These are phyloP conservation scores for Claviceps maximensis DNA, from an alignment of 2,329 filamentous ascomycete species.

Conservation along the genomic window DNA sequence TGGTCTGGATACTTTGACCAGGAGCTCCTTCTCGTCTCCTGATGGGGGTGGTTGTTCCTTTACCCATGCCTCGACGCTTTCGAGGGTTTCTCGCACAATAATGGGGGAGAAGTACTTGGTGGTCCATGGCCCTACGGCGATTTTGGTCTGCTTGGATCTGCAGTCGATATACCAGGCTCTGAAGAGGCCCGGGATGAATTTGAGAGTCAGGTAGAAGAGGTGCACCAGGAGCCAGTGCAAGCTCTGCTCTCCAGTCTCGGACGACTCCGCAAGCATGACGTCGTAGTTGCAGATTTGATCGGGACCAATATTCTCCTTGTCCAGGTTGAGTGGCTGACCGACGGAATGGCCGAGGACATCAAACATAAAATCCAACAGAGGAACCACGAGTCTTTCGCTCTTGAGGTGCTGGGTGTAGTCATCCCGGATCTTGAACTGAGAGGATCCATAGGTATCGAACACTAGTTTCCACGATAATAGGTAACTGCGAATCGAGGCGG, in stretches of 20 bases:
- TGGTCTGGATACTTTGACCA: constrained; percentile 57
- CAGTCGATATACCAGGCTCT: constrained; percentile 77
- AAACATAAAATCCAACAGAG: constrained; percentile 67
- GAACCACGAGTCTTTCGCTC: constrained; percentile 51
- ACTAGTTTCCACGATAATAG: constrained; percentile 80
- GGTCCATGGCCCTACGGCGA: constrained; percentile 73
- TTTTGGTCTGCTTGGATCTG: constrained; percentile 65
- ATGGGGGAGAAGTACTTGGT: constrained; percentile 67
- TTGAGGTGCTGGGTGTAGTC: constrained; percentile 74
- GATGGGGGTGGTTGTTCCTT: constrained; percentile 33
- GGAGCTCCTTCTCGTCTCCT: constrained; percentile 41
- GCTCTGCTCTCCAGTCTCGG: constrained; percentile 54
- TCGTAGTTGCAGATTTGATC: constrained; percentile 44
- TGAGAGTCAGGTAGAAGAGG: constrained; percentile 71
- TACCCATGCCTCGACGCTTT: constrained; percentile 57
- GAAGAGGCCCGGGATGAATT: constrained; percentile 63
- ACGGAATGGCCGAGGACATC: constrained; percentile 71
- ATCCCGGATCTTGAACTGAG: constrained; percentile 69
- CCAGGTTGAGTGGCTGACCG: constrained; percentile 59
- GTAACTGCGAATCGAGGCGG: constrained; percentile 60
- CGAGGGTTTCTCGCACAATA: constrained; percentile 51
- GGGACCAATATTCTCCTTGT: constrained; percentile 48
- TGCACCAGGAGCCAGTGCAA: constrained; percentile 76
- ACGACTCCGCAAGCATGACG: constrained; percentile 35
- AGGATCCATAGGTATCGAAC: constrained; percentile 69